Evolutionary conservation across 2,329 filamentous ascomycete species (phyloP), one percentile per base, ranked within the genome.

Genomic region (Penicillium sp.): DNA sequence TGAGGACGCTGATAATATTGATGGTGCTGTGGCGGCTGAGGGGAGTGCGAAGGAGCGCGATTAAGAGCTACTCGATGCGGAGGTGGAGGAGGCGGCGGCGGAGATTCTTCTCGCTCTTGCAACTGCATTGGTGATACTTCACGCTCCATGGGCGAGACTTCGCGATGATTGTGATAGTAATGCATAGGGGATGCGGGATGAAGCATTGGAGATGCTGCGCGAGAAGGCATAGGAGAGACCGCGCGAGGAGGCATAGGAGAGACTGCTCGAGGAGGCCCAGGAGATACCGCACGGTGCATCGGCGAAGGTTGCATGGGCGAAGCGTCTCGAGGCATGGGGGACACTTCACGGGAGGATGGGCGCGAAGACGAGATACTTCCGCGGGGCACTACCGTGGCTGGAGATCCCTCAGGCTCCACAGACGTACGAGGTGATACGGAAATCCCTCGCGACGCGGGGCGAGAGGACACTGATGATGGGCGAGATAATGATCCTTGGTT

Each of bases 51-150:
- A 10, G 67, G 63, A 3, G 69, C 65, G 17, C 71, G 78, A 63
- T 81, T 79, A 61, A 87, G 83, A 6, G 79, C 78, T 45, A 86
- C 78, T 62, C 86, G 83, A 75, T 92, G 91, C 7, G 92, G 88
- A 63, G 96, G 93, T 6, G 93, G 92, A 8, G 89, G 89, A 0
- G 93, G 92, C 2, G 92, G 88, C 1, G 92, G 92, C 7, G 92
- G 92, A 17, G 92, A 91, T 8, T 90, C 89, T 20, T 86, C 86
- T 42, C 84, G 83, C 39, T 79, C 78, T 47, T 81, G 72, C 11
- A 79, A 77, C 70, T 58, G 71, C 54, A 67, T 68, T 4, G 70
- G 70, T 15, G 52, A 55, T 34, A 55, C 52, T 45, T 34, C 69
- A 69, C 5, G 71, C 63, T 51, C 68, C 67, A 38, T 64, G 63